Base-by-base conservation (phyloP, 106 monocot genomes). In the Dendrobium catenatum region DNA sequence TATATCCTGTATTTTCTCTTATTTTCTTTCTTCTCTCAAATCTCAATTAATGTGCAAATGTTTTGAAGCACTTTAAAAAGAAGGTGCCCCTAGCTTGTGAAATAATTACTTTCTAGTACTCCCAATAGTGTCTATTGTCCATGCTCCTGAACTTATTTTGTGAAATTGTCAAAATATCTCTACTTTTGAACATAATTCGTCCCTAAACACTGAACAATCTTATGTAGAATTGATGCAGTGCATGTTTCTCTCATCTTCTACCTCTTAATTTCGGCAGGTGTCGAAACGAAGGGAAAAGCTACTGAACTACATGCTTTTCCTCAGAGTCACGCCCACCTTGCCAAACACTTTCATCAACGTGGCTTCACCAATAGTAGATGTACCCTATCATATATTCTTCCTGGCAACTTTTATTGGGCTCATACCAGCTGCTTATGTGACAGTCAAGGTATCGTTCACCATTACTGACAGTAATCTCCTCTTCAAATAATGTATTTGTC, bases 261-360 rank as follows among this genome's bases (percentile, higher is more conserved):
- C 40, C 33, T 73, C 42, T 82, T 81, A 11, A 47, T 72, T 46
- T 61, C 80, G 78, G 46, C 93, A 98, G 98, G 93, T 98, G 40
- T 85, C 94, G 19, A 93, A 87, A 78, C 86, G 98, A 88, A 95
- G 87, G 86, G 83, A 91, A 59, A 98, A 90, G 31, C 81, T 98
- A 43, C 80, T 98, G 82, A 98, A 98, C 85, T 98, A 98, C 88
- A 93, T 98, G 94, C 88, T 98, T 49, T 98, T 98, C 85, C 91
- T 98, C 4, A 88, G 98, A 87, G 95, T 98, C 76, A 98, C 98
- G 5, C 98, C 98, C 27, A 90, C 98, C 61, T 79, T 98, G 55
- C 98, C 98, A 31, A 98, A 98, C 79, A 98, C 97, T 54, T 98
- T 98, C 86, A 98, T 98, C 51, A 98, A 98, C 68, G 67, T 98